phyloP scores from a whole-genome alignment of 2,329 filamentous ascomycete genomes.

The Lecanicillium sp. region DNA sequence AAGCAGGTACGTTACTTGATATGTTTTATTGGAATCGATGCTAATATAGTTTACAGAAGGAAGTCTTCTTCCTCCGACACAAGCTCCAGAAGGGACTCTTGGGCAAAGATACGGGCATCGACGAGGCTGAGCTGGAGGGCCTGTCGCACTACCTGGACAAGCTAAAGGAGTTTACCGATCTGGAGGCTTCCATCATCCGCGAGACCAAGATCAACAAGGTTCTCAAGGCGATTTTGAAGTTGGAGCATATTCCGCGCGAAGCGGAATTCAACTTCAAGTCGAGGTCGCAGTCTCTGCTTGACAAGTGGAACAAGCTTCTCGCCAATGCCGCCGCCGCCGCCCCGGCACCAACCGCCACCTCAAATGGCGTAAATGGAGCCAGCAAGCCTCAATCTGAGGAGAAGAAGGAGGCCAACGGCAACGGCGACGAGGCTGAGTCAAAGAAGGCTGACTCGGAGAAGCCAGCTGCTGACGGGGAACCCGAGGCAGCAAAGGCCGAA shows the following conservation, averaged over 20 bases:
- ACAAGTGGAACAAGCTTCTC: conserved; percentile 84
- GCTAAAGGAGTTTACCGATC: conserved; percentile 69
- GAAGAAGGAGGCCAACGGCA: conserved; percentile 35
- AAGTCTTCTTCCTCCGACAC: conserved; percentile 89
- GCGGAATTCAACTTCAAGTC: conserved; percentile 85
- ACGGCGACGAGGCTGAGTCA: conserved; percentile 28
- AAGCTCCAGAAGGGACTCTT: conserved; percentile 92
- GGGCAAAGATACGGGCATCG: conserved; percentile 74
- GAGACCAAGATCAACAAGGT: conserved; percentile 98
- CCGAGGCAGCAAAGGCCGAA: conserved; percentile 16
- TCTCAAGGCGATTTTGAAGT: conserved; percentile 85
- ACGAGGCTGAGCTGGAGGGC: conserved; percentile 72
- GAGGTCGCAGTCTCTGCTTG: conserved; percentile 71
- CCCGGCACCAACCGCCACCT: conserved; percentile 21
- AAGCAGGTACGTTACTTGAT: conserved; percentile 43
- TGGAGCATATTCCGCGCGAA: conserved; percentile 77
- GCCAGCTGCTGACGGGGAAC: conserved; percentile 27
- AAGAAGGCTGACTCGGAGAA: conserved; percentile 24
- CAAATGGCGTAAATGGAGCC: conserved; percentile 40
- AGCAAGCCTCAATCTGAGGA: conserved; percentile 21
- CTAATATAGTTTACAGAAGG: conserved; percentile 45
- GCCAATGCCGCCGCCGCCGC: conserved; percentile 42
- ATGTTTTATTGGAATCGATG: neutral
- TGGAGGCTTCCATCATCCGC: conserved; percentile 84
- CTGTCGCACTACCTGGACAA: conserved; percentile 75